Evolutionary conservation across 164 flowering plant genomes (phyloP).

Genomic region (Vitis labrusca): DNA sequence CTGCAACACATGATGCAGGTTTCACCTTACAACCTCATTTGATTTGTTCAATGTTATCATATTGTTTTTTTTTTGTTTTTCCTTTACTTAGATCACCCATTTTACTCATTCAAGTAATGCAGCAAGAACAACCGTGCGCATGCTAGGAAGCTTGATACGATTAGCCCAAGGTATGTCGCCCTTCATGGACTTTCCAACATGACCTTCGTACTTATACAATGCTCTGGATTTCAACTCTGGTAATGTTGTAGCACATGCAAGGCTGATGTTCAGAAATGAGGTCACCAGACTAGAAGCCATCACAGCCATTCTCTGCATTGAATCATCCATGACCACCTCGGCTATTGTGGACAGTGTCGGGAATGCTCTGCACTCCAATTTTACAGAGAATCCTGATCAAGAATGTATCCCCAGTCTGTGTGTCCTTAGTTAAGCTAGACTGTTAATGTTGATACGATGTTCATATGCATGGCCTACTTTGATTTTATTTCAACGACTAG

Average conservation of each 20-base stretch:
- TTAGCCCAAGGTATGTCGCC: constrained; percentile 77
- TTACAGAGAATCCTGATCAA: constrained; percentile 79
- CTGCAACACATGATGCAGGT: constrained; percentile 90
- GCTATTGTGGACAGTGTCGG: constrained; percentile 90
- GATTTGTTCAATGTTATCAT: not conserved
- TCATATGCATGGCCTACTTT: not conserved
- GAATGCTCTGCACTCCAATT: constrained; percentile 92
- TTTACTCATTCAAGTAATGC: constrained; percentile 21
- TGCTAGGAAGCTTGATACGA: constrained; percentile 96
- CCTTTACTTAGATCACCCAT: not conserved
- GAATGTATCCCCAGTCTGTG: constrained; percentile 78
- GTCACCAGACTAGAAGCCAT: constrained; percentile 83
- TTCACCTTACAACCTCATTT: not conserved
- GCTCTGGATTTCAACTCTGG: constrained; percentile 3
- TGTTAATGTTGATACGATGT: not conserved
- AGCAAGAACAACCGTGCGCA: constrained; percentile 96
- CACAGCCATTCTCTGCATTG: constrained; percentile 90
- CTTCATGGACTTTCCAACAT: not conserved
- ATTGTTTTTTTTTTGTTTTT: not conserved
- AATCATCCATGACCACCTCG: constrained; percentile 96
- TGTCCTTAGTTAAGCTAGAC: not conserved
- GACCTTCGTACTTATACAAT: not conserved
- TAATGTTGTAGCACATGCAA: constrained; percentile 81
- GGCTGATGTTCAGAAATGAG: constrained; percentile 93
- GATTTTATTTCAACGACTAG: constrained; percentile 1